Evolutionary conservation across 2,329 filamentous ascomycete genomes (phyloP), one percentile per base, ranked within the genome.

Genomic region (Ceratocystis cubensis): DNA sequence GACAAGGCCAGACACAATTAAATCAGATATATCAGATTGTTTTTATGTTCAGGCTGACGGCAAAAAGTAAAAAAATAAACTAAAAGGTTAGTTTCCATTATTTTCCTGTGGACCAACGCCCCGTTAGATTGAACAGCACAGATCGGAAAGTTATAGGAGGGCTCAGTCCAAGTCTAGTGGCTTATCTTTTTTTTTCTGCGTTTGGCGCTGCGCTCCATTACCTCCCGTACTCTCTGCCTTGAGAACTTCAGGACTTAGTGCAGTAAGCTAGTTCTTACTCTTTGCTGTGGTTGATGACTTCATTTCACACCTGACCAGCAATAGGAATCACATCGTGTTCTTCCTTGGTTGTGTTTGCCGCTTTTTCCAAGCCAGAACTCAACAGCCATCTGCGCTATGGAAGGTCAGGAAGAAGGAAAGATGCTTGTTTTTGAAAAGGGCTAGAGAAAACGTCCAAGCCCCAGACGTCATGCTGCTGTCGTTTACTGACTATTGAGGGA

Each of bases 11-110:
- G 48, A 22, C 48, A 10, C 8, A 59, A 10, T 37, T 30, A 30
- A 59, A 59, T 59, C 56, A 59, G 56, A 59, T 59, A 59, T 59
- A 59, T 59, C 56, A 59, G 56, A 59, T 37, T 59, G 56, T 59
- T 30, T 30, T 59, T 59, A 30, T 10, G 56, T 59, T 59, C 28
- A 37, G 56, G 56, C 56, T 59, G 56, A 59, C 15, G 28, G 56
- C 56, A 37, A 59, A 59, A 20, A 30, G 15, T 17, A 8, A 17
- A 4, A 59, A 41, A 41, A 37, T 3, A 37, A 37, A 13, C 8
- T 10, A 37, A 10, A 37, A 37, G 37, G 37, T 13, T 8, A 15
- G 6, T 25, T 25, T 53, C 2, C 3, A 30, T 17, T 59, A 17
- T 37, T 59, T 10, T 33, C 28, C 17, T 20, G 28, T 8, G 3